Base-by-base conservation (phyloP, 108 stramenopile genomes). In the Cyclotella sp. region DNA sequence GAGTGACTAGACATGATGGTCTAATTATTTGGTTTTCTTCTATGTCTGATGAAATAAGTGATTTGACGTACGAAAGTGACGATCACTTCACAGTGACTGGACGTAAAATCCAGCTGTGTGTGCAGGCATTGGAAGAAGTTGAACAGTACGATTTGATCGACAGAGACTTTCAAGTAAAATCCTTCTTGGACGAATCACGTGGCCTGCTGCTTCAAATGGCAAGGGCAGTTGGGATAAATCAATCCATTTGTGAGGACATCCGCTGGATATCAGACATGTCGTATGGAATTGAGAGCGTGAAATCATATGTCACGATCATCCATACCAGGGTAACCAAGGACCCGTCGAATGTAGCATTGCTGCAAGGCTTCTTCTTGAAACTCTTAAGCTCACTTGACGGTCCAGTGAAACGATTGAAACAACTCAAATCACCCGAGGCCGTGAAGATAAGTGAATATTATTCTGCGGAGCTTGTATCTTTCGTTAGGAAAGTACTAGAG, bases 351-450 rank as follows among this genome's bases (percentile, higher is more conserved):
- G 87, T 88, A 7, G 52, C 65, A 3, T 72, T 85, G 26, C 64
- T 92, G 0, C 83, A 88, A 24, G 84, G 89, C 21, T 76, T 84
- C 47, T 92, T 92, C 76, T 40, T 88, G 64, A 92, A 92, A 63
- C 63, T 88, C 0, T 82, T 86, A 14, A 85, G 74, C 71, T 85
- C 88, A 21, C 76, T 92, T 19, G 89, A 90, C 62, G 76, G 81
- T 0, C 89, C 91, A 21, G 70, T 92, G 47, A 66, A 63, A 19
- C 77, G 91, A 10, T 73, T 92, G 73, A 74, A 65, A 30, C 84
- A 87, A 63, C 59, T 70, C 61, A 82, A 74, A 13, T 87, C 85
- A 18, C 77, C 81, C 28, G 86, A 91, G 26, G 77, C 63, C 39
- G 53, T 27, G 15, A 67, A 68, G 43, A 82, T 89, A 8, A 88